Percentiles rank a stretch among this genome's conserved stretches.
Conservation (phyloP, 768 basidiomycete species). For the Harrya chromipes region DNA sequence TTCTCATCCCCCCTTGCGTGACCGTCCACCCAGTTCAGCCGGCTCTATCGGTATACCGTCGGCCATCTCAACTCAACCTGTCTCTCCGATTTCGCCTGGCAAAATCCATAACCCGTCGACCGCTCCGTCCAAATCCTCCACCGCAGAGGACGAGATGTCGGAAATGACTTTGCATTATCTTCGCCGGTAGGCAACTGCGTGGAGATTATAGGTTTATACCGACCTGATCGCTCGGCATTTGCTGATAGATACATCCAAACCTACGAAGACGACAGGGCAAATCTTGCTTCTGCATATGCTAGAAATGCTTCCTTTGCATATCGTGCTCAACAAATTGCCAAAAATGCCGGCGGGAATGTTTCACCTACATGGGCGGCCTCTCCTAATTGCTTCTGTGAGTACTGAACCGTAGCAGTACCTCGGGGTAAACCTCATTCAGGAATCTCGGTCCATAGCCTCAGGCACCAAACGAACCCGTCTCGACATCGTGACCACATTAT, state of each 20-base stretch:
- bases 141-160: constrained; percentile 24
- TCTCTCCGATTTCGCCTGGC: background rate
- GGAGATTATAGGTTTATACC: background rate
- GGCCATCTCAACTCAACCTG: background rate
- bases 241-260: constrained; percentile 28
- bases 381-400: constrained; percentile 17
- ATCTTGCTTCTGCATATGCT: constrained; percentile 32
- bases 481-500: constrained; percentile 25
- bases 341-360: background rate
- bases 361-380: constrained; percentile 1
- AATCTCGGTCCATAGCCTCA: constrained; percentile 10
- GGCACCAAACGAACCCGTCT: constrained; percentile 23
- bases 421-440: background rate
- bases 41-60: background rate
- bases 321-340: constrained; percentile 16
- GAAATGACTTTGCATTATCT: constrained; percentile 31
- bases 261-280: constrained; percentile 31
- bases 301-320: constrained; percentile 31
- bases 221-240: constrained; percentile 4
- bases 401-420: background rate
- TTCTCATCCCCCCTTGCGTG: background rate
- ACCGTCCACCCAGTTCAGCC: background rate
- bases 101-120: background rate
- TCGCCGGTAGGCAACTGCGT: constrained; percentile 21
- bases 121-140: background rate